Evolutionary conservation across 2,329 filamentous ascomycete genomes (phyloP), one percentile per base, ranked within the genome.

Genomic region (Aureobasidium vineae): DNA sequence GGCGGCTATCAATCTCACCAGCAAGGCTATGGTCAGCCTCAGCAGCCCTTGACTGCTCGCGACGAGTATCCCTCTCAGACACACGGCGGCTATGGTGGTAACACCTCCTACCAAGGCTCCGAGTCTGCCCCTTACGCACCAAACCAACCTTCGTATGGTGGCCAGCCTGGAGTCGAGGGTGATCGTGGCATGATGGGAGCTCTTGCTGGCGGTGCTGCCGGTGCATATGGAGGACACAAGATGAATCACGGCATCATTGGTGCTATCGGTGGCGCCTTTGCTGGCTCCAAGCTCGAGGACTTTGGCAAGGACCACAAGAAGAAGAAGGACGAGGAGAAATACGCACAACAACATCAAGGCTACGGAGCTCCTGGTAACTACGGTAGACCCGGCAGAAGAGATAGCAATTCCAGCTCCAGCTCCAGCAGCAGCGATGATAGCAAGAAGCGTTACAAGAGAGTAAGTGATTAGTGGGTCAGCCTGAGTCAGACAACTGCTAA

Each of bases 151-250:
- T 63, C 59, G 8, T 63, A 63, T 19, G 59, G 59, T 40, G 59
- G 67, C 23, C 45, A 67, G 40, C 49, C 61, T 36, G 61, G 61
- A 45, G 49, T 36, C 19, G 82, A 84, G 47, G 80, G 77, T 21
- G 84, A 86, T 66, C 82, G 85, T 59, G 84, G 84, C 21, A 71
- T 87, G 1, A 80, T 84, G 71, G 83, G 85, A 43, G 81, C 84
- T 1, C 72, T 86, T 1, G 82, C 81, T 11, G 85, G 85, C 47
- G 85, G 83, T 50, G 81, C 83, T 11, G 83, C 85, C 1, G 85
- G 85, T 0, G 84, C 82, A 67, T 84, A 82, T 68, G 79, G 83
- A 13, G 85, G 85, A 6, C 80, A 82, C 71, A 83, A 85, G 73
- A 78, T 85, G 73, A 79, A 82, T 26, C 83, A 85, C 69, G 83